Percentiles rank a stretch among this genome's conserved stretches.
Conservation (phyloP, 768 basidiomycete genomes). For the Coprinopsis cinerea region DNA sequence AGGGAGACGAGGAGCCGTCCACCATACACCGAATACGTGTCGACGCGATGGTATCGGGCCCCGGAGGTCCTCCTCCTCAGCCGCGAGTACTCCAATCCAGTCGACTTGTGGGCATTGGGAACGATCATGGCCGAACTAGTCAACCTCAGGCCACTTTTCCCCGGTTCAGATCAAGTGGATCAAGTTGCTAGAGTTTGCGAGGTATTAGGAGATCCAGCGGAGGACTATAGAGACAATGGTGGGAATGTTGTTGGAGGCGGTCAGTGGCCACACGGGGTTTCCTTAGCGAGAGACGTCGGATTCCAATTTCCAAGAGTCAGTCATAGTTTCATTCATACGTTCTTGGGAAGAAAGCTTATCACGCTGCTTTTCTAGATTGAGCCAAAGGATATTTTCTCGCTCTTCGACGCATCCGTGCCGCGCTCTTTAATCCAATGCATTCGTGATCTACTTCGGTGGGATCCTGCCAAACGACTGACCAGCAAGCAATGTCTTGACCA, state of each 20-base stretch:
- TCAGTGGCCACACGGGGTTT: conserved; percentile 77
- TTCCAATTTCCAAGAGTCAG: conserved; percentile 87
- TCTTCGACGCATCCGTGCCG: conserved; percentile 78
- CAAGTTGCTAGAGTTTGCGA: conserved; percentile 90
- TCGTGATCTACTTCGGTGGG: conserved; percentile 85
- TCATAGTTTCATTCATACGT: conserved; percentile 6
- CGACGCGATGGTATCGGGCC: conserved; percentile 99
- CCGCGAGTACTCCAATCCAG: conserved; percentile 91
- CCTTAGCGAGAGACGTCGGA: conserved; percentile 80
- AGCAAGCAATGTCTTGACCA: conserved; percentile 85
- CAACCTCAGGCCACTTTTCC: conserved; percentile 93
- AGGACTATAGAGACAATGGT: conserved; percentile 77
- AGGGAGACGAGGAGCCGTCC: conserved; percentile 82
- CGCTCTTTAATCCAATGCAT: conserved; percentile 86
- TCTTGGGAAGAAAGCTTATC: conserved; percentile 9
- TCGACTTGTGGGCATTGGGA: conserved; percentile 99
- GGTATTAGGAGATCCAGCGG: conserved; percentile 85
- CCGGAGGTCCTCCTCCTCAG: conserved; percentile 93
- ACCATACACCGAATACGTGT: conserved; percentile 98
- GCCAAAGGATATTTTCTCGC: conserved; percentile 60
- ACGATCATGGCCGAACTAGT: conserved; percentile 97
- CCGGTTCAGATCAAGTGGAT: conserved; percentile 88
- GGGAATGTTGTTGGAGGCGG: conserved; percentile 79
- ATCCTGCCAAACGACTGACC: conserved; percentile 82
- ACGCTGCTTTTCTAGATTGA: conserved; percentile 38